Evolutionary conservation across 73 alveolate species (phyloP), one percentile per base, ranked within the genome.

Genomic region (Paramecium tetraurelia): DNA sequence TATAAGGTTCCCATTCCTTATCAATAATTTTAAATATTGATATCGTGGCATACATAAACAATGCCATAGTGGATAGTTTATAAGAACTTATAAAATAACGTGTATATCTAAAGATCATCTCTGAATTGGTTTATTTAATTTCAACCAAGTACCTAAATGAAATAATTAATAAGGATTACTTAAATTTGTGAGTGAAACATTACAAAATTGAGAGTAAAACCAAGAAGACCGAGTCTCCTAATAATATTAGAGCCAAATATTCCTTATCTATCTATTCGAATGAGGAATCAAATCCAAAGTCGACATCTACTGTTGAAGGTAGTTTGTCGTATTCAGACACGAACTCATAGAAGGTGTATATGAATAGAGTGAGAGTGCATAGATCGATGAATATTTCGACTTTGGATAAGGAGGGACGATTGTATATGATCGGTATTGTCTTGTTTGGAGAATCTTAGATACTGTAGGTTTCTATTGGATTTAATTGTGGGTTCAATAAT

Each of bases 31-130:
- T 80, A 80, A 80, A 80, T 8, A 80, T 46, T 22, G 76, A 40
- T 0, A 80, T 11, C 3, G 90, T 80, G 5, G 72, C 43, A 48
- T 80, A 80, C 43, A 48, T 40, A 20, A 80, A 44, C 11, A 80
- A 31, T 12, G 72, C 90, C 43, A 48, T 22, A 0, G 90, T 80
- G 5, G 43, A 44, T 43, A 80, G 16, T 16, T 80, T 80, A 63
- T 80, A 80, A 4, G 90, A 80, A 20, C 76, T 43, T n/a, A 80
- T 43, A 80, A 80, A 80, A 80, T 80, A 80, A 7, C 90, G 48
- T 31, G 90, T 80, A 10, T 40, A 40, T 80, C 29, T 24, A 16
- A 80, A 80, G 8, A 80, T 46, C 75, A 22, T 80, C 18, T 41
- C 46, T 5, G 70, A 8, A 21, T 41, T 80, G 1, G 90, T 14